Percentiles rank a stretch among this genome's conserved stretches.
Evolutionary conservation across 371 early-diverging fungal species (phyloP).

Genomic region (Saksenaea vasiformis): DNA sequence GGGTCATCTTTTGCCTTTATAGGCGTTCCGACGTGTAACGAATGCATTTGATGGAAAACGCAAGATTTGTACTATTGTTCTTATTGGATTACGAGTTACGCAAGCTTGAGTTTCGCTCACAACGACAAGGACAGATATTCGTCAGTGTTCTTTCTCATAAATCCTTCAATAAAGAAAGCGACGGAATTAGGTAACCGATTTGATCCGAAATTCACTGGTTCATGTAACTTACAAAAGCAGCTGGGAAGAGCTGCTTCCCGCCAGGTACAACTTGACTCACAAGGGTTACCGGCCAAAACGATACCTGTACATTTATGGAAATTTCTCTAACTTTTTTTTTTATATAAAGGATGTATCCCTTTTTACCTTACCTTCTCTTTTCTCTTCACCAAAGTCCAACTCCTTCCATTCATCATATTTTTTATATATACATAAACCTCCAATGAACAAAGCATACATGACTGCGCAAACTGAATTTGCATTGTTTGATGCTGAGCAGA

Average conservation of each 20-base stretch:
- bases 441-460: background rate
- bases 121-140: background rate
- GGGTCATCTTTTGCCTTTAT: background rate
- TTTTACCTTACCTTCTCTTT: background rate
- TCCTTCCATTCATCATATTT: background rate
- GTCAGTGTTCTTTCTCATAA: background rate
- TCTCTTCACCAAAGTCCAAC: background rate
- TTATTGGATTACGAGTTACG: background rate
- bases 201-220: background rate
- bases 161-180: background rate
- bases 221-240: background rate
- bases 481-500: background rate
- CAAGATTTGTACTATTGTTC: background rate
- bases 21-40: background rate
- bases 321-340: background rate
- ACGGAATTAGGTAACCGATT: background rate
- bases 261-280: background rate
- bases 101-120: background rate
- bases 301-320: background rate
- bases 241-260: background rate
- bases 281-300: background rate
- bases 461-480: background rate
- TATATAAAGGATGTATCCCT: background rate
- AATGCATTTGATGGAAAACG: background rate
- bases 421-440: too few relatives aligned